phyloP scores from a whole-genome alignment of 345 rosid genomes.

The Nasturtium officinale region DNA sequence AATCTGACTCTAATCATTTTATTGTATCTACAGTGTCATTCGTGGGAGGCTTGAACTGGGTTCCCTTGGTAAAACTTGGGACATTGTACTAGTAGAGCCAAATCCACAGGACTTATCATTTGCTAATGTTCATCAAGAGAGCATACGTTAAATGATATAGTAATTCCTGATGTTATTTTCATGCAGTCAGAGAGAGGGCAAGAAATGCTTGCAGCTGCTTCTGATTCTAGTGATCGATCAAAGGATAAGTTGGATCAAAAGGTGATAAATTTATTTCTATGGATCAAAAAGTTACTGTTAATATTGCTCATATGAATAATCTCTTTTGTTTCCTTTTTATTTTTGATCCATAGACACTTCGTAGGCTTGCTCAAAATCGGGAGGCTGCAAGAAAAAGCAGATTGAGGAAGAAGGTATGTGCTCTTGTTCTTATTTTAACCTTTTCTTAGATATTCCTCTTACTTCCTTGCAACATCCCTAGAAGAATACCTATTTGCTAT shows the following conservation, averaged over 20 bases:
- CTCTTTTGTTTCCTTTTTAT: neutral
- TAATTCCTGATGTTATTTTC: constrained; percentile 24
- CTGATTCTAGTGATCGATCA: constrained; percentile 90
- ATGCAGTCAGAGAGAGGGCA: constrained; percentile 75
- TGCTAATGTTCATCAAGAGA: neutral
- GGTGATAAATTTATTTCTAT: constrained; percentile 47
- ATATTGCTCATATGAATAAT: constrained; percentile 26
- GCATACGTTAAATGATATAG: neutral
- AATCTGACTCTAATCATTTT: constrained; percentile 24
- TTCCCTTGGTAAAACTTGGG: constrained; percentile 27
- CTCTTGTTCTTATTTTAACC: constrained; percentile 24
- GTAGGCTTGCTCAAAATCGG: constrained; percentile 98
- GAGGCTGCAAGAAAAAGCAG: constrained; percentile 99
- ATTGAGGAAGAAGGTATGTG: constrained; percentile 80
- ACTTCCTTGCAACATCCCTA: constrained; percentile 4
- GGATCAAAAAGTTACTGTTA: neutral
- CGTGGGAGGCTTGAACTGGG: constrained; percentile 29
- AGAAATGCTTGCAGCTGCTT: constrained; percentile 49
- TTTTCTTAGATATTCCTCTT: neutral
- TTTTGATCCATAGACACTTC: constrained; percentile 60
- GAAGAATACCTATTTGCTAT: constrained; percentile 5
- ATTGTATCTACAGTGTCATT: constrained; percentile 36
- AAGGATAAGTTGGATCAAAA: constrained; percentile 91
- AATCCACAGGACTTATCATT: constrained; percentile 10
- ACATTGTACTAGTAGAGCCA: constrained; percentile 18